These are phyloP conservation scores for Blepharisma undulans DNA, from an alignment of 169 alveolate genomes.

Conservation along the genomic window DNA sequence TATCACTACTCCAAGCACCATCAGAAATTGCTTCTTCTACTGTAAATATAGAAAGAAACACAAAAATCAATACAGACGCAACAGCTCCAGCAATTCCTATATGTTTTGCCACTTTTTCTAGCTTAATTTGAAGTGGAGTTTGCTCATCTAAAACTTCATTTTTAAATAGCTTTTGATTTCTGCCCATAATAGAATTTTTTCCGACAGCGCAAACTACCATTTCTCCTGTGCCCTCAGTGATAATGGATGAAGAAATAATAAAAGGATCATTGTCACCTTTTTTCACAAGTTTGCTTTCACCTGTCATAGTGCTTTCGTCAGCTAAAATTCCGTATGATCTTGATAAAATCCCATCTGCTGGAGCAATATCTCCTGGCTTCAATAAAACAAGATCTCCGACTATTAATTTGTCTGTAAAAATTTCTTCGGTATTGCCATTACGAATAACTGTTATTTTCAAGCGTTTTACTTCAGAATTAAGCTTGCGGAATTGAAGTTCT, in stretches of 20 bases:
- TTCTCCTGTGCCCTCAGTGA: slow-evolving; percentile 81
- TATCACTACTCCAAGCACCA: background rate
- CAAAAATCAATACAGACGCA: slow-evolving; percentile 59
- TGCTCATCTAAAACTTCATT: slow-evolving; percentile 52
- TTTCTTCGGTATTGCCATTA: slow-evolving; percentile 45
- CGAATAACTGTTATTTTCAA: slow-evolving; percentile 61
- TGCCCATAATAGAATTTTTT: slow-evolving; percentile 52
- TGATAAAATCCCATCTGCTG: slow-evolving; percentile 79
- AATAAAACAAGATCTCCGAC: slow-evolving; percentile 81
- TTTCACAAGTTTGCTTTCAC: slow-evolving; percentile 61
- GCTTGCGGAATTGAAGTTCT: slow-evolving; percentile 76
- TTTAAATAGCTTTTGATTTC: slow-evolving; percentile 37
- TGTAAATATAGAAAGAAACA: slow-evolving; percentile 36
- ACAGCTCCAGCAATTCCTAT: slow-evolving; percentile 62
- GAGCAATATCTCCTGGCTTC: slow-evolving; percentile 74
- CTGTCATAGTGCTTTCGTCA: slow-evolving; percentile 82
- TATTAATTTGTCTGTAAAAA: slow-evolving; percentile 53
- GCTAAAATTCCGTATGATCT: slow-evolving; percentile 71
- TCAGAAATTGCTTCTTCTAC: slow-evolving; percentile 5
- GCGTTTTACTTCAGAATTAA: slow-evolving; percentile 56
- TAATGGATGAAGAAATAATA: slow-evolving; percentile 72
- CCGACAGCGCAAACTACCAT: slow-evolving; percentile 76
- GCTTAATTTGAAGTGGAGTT: slow-evolving; percentile 70
- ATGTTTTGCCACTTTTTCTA: slow-evolving; percentile 62
- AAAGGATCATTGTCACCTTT: slow-evolving; percentile 34